Percentiles rank a stretch among this genome's conserved stretches.
phyloP scores from a whole-genome alignment of 495 filamentous ascomycete species.

The Annulohypoxylon moriforme region DNA sequence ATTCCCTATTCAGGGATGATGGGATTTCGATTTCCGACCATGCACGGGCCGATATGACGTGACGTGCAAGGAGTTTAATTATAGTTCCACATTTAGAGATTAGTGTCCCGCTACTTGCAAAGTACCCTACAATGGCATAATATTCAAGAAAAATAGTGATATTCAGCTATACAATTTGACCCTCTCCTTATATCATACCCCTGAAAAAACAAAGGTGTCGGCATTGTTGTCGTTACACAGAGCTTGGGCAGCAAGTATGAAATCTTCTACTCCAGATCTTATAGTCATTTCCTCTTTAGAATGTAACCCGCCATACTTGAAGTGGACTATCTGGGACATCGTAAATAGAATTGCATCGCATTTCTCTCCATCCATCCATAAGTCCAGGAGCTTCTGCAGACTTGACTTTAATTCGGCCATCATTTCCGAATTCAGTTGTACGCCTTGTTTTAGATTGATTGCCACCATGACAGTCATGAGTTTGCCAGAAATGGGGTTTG shows the following conservation, averaged over 20 bases:
- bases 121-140: slow-evolving; percentile 5
- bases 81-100: slow-evolving; percentile 13
- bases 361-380: background rate
- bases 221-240: background rate
- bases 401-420: background rate
- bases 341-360: background rate
- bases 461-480: background rate
- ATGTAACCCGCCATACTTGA: background rate
- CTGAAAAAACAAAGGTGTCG: background rate
- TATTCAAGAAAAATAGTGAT: background rate
- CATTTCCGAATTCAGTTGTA: background rate
- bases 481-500: background rate
- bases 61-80: slow-evolving; percentile 32
- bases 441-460: background rate
- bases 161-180: slow-evolving; percentile 1
- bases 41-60: slow-evolving; percentile 27
- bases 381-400: background rate
- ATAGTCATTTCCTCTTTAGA: background rate
- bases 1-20: slow-evolving; percentile 12
- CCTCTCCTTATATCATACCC: background rate
- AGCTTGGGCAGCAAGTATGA: background rate
- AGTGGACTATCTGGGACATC: background rate
- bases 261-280: background rate
- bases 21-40: slow-evolving; percentile 24
- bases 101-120: slow-evolving; percentile 20